phyloP scores from a whole-genome alignment of 2,329 filamentous ascomycete genomes.

The Pseudocercospora crystallina region DNA sequence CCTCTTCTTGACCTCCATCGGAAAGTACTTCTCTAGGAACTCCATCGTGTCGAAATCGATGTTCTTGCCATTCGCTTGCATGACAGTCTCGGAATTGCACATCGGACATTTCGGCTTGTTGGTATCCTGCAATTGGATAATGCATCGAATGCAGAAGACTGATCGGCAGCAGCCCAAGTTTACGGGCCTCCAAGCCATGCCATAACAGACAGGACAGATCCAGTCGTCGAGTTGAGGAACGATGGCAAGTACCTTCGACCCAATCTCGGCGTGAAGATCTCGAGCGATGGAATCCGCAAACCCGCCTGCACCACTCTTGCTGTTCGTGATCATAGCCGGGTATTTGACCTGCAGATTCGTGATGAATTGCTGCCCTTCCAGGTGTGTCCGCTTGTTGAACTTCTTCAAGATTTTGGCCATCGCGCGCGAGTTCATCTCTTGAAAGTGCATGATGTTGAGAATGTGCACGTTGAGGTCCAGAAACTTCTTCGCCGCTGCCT shows the following conservation, averaged over 20 bases:
- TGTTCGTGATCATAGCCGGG: slow-evolving; percentile 33
- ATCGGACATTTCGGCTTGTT: slow-evolving; percentile 69
- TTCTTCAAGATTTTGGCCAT: slow-evolving; percentile 85
- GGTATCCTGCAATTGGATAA: slow-evolving; percentile 74
- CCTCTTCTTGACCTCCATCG: slow-evolving; percentile 64
- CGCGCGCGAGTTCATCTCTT: slow-evolving; percentile 77
- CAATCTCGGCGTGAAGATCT: slow-evolving; percentile 72
- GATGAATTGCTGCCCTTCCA: slow-evolving; percentile 52
- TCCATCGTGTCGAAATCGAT: slow-evolving; percentile 67
- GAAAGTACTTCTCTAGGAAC: slow-evolving; percentile 75
- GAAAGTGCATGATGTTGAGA: slow-evolving; percentile 78
- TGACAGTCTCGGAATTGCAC: slow-evolving; percentile 70
- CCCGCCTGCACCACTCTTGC: slow-evolving; percentile 61
- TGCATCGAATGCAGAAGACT: slow-evolving; percentile 79
- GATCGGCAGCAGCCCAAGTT: slow-evolving; percentile 69
- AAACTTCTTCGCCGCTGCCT: slow-evolving; percentile 65
- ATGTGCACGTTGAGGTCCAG: slow-evolving; percentile 70
- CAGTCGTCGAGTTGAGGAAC: slow-evolving; percentile 85
- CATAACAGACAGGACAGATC: slow-evolving; percentile 75
- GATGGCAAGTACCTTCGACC: slow-evolving; percentile 67
- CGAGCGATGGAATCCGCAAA: slow-evolving; percentile 69
- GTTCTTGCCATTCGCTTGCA: slow-evolving; percentile 66
- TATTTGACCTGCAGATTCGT: slow-evolving; percentile 27
- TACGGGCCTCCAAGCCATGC: slow-evolving; percentile 79
- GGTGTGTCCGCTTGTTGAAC: slow-evolving; percentile 82